phyloP scores from a whole-genome alignment of 139 green algal genomes.

The Chlorella sp. region DNA sequence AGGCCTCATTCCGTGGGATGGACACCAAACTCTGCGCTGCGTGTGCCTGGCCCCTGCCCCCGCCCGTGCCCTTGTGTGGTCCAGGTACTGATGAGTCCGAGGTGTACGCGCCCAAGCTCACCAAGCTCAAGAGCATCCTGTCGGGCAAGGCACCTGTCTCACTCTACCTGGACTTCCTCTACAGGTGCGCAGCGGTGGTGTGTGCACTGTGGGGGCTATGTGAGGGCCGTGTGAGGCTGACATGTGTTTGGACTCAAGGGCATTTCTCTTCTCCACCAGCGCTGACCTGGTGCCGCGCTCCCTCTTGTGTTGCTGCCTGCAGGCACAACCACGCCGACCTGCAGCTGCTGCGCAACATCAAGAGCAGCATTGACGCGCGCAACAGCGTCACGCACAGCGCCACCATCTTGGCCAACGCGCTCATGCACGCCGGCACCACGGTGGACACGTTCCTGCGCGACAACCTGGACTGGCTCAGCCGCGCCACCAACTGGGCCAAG shows the following conservation, averaged over 20 bases:
- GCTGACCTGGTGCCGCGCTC: not conserved
- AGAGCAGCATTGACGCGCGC: slow-evolving; percentile 74
- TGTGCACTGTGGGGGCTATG: not conserved
- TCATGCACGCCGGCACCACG: slow-evolving; percentile 91
- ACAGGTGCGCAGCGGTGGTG: slow-evolving; percentile 28
- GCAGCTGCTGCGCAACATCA: slow-evolving; percentile 89
- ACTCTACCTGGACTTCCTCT: slow-evolving; percentile 94
- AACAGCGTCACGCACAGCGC: slow-evolving; percentile 83
- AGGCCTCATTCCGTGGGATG: too few species aligned
- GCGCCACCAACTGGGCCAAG: slow-evolving; percentile 98
- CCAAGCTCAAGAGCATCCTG: slow-evolving; percentile 67
- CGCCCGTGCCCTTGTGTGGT: too few species aligned
- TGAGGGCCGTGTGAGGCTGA: not conserved
- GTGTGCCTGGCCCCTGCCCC: too few species aligned
- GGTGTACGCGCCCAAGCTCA: slow-evolving; percentile 25
- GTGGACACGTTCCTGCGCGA: slow-evolving; percentile 95
- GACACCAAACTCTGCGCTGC: too few species aligned
- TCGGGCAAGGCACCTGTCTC: slow-evolving; percentile 78
- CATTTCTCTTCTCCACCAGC: not conserved
- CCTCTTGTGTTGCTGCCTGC: not conserved
- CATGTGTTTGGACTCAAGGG: not conserved
- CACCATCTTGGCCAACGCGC: slow-evolving; percentile 91
- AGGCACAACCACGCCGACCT: slow-evolving; percentile 74
- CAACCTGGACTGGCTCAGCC: slow-evolving; percentile 93
- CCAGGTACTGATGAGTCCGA: not conserved